Base-by-base conservation (phyloP, 1,284 basidiomycete genomes). In the Leccinum discolor region DNA sequence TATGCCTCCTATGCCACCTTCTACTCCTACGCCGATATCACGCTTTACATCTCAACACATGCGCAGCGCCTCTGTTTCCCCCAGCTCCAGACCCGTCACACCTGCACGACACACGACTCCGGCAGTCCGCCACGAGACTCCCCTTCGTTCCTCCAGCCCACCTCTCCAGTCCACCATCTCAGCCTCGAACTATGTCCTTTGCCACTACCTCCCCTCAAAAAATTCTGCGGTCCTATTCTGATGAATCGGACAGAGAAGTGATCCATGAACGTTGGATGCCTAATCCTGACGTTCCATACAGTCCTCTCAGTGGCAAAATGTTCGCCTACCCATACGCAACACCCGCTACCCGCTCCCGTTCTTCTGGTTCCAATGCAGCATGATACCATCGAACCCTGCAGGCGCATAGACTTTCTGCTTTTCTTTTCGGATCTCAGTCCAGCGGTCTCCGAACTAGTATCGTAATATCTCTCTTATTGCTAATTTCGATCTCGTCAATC, bases 221-320 rank as follows among this genome's bases (percentile, higher is more conserved):
- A 78, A 81, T 84, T 72, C 70, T 74, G 56, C 80, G 84, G 61
- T 82, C 82, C 38, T 77, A 83, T 64, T 84, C 84, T 52, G 85
- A 86, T 68, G 85, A 87, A 76, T 85, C 75, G 61, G 76, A 76
- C 59, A 74, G 77, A 67, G 77, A 80, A 64, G 72, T 76, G 72
- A 77, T 84, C 47, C 84, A 83, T 62, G 82, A 86, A 70, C 79
- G 82, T 47, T 86, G 86, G 85, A 78, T 86, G 61, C 85, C 84
- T 5, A 80, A 81, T 14, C 73, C 74, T 26, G 62, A 73, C 26
- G 56, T 76, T 63, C 77, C 77, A 50, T 75, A 76, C 61, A 78
- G 75, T 21, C 75, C 75, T 12, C 75, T 76, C 26, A 73, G 60
- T 8, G 68, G 77, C 32, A 76, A 77, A 59, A 16, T 67, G 2